These are phyloP conservation scores for Scedosporium minutisporum DNA, from an alignment of 2,329 filamentous ascomycete genomes.

Conservation along the genomic window DNA sequence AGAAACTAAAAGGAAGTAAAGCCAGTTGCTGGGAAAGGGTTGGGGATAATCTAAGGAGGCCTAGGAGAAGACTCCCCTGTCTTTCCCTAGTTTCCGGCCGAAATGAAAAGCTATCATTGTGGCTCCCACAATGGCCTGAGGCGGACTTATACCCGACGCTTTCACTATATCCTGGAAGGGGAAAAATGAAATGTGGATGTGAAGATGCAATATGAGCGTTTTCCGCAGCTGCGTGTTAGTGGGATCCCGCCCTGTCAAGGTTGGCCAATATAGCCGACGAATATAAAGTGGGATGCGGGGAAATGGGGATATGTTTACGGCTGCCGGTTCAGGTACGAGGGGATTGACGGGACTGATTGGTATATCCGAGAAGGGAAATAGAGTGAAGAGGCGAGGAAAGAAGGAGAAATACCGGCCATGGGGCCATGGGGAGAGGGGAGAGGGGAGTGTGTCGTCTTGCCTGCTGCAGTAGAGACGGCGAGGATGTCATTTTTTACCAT, in stretches of 20 bases:
- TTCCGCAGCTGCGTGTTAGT: background rate
- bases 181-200: background rate
- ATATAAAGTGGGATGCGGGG: constrained; percentile 1
- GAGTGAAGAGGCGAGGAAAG: background rate
- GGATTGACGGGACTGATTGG: background rate
- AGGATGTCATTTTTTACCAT: too few relatives aligned
- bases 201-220: background rate
- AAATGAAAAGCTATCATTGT: background rate
- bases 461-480: too few relatives aligned
- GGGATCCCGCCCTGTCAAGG: background rate
- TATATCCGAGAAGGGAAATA: background rate
- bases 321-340: background rate
- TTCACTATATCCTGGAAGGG: background rate
- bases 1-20: background rate
- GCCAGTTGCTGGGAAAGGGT: too few relatives aligned
- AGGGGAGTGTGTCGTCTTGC: too few relatives aligned
- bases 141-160: background rate
- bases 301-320: background rate
- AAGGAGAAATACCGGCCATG: background rate
- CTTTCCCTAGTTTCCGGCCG: background rate
- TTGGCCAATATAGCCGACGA: background rate
- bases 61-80: background rate
- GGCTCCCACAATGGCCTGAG: background rate
- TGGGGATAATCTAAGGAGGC: background rate
- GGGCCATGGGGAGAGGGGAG: background rate